Conservation (phyloP, 1,284 basidiomycete genomes). For the Chalciporus sp. region DNA sequence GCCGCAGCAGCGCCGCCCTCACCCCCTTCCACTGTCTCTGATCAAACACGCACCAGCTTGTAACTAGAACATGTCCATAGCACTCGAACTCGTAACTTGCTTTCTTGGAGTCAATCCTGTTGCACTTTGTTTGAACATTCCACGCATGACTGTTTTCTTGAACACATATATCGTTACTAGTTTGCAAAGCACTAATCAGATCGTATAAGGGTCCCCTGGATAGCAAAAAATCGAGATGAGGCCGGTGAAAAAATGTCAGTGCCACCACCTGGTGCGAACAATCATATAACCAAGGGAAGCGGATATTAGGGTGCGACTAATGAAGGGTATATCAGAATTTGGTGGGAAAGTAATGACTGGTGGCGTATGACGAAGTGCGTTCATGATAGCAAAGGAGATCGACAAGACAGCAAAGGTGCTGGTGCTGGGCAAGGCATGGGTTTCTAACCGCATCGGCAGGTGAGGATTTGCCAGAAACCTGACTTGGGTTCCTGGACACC, state of each 20-base stretch:
- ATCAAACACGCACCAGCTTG: neutral
- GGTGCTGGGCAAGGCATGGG: neutral
- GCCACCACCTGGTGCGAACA: slow-evolving; percentile 28
- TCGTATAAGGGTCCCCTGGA: slow-evolving; percentile 31
- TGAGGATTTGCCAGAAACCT: slow-evolving; percentile 66
- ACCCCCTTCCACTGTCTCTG: neutral
- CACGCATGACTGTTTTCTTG: slow-evolving; percentile 12
- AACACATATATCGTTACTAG: slow-evolving; percentile 21
- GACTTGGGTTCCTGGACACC: slow-evolving; percentile 57
- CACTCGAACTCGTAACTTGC: neutral
- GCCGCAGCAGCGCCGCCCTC: slow-evolving; percentile 6
- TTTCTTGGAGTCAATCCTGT: slow-evolving; percentile 3
- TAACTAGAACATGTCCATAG: neutral
- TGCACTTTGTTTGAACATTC: neutral
- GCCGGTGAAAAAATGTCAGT: slow-evolving; percentile 29
- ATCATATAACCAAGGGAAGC: slow-evolving; percentile 38
- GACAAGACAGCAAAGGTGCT: slow-evolving; percentile 18
- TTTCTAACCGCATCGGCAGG: slow-evolving; percentile 70
- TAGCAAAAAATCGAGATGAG: slow-evolving; percentile 23
- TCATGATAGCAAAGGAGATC: slow-evolving; percentile 26
- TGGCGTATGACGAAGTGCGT: slow-evolving; percentile 26
- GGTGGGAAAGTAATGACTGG: slow-evolving; percentile 28
- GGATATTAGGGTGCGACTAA: slow-evolving; percentile 40
- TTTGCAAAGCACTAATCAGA: slow-evolving; percentile 33
- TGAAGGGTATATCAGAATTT: slow-evolving; percentile 38